A percentile compares a stretch with the other conserved stretches of the same genome.
Evolutionary conservation across 116 monocot species (phyloP).

Genomic region (Phalaenopsis hybrid): DNA sequence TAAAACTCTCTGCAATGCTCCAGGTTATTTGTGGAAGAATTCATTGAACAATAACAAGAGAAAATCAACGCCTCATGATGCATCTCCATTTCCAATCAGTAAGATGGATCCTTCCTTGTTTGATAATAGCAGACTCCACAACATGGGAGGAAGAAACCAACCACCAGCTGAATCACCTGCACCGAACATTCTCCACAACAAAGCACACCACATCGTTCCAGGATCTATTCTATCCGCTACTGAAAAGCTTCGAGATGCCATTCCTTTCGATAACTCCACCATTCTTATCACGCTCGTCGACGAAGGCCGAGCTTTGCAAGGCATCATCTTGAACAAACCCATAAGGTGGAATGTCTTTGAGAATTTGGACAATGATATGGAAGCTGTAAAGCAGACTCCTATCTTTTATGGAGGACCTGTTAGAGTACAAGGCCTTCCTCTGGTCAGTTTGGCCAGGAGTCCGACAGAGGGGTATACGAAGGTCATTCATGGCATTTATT

Average conservation of each 20-base stretch:
- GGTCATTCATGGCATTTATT: slow-evolving; percentile 45
- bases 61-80: slow-evolving; percentile 2
- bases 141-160: too few species aligned
- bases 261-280: slow-evolving; percentile 60
- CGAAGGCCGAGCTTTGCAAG: slow-evolving; percentile 47
- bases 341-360: slow-evolving; percentile 62
- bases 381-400: slow-evolving; percentile 42
- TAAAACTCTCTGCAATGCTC: slow-evolving; percentile 1
- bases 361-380: slow-evolving; percentile 29
- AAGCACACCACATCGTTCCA: slow-evolving; percentile 15
- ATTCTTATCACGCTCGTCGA: slow-evolving; percentile 57
- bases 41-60: slow-evolving; percentile 9
- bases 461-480: slow-evolving; percentile 33
- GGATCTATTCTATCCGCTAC: slow-evolving; percentile 73
- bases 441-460: slow-evolving; percentile 61
- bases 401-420: slow-evolving; percentile 86
- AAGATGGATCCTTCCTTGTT: neutral
- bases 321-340: slow-evolving; percentile 74
- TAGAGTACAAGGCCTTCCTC: slow-evolving; percentile 32
- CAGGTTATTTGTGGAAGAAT: slow-evolving; percentile 55
- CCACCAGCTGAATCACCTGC: slow-evolving; percentile 1
- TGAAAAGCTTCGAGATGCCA: slow-evolving; percentile 43
- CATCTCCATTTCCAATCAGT: slow-evolving; percentile 1
- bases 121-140: neutral
- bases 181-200: slow-evolving; percentile 1